Evolutionary conservation across 2,329 filamentous ascomycete species (phyloP), one percentile per base, ranked within the genome.

Genomic region (Zalaria obscura): DNA sequence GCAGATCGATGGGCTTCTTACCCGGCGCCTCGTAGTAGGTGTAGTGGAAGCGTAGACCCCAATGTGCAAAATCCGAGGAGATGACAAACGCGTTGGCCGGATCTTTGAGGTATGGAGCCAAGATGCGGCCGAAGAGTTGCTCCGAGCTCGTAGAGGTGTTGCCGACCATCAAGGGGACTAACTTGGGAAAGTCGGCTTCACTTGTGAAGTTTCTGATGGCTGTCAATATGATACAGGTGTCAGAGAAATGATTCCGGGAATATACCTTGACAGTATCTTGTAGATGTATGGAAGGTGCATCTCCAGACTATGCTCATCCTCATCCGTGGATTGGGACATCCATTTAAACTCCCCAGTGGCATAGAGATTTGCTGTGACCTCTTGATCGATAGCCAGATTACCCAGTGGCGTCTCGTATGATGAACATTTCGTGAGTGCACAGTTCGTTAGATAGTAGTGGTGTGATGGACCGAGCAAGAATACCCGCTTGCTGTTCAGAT

Each of bases 11-110:
- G 54, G 65, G 48, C 48, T 67, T 54, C 65, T 61, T 46, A 55
- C 60, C 50, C 25, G 67, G 54, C 45, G 74, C 65, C 28, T 77
- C 72, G 58, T 95, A 94, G 45, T 81, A 81, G 27, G 78, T 84
- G 60, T 96, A 98, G 42, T 73, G 68, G 60, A 95, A 98, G 38
- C 85, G 73, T 0, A 68, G 52, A 7, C 91, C 91, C 91, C 91
- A 98, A 61, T 98, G 91, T 49, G 89, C 95, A 59, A 98, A 98
- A 59, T 98, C 91, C 1, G 87, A 94, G 59, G 83, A 91, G 48
- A 96, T 73, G 46, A 98, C 73, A 57, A 96, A 95, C 1, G 80
- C 77, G 46, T 84, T 93, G 8, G 72, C 66, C 0, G 80, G 75
- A 50, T 94, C 82, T 29, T 70, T 68, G 5, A 98, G 65, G 57